These are phyloP conservation scores for Apiospora hydei DNA, from an alignment of 2,329 filamentous ascomycete species.

Conservation along the genomic window DNA sequence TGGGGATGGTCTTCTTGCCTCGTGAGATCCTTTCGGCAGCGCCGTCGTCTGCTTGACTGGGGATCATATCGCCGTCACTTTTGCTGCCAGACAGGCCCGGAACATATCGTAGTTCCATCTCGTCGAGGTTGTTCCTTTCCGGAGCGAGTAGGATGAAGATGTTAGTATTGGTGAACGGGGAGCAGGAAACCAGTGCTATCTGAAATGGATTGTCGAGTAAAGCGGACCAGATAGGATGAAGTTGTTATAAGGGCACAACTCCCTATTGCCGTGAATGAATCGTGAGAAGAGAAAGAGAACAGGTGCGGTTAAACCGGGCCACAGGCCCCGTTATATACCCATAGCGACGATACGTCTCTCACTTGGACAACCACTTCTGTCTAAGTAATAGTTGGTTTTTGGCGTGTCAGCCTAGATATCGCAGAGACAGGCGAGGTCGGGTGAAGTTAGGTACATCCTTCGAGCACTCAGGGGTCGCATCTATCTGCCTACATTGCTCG, in stretches of 20 bases:
- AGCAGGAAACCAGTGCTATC: neutral
- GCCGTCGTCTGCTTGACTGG: neutral
- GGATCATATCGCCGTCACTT: neutral
- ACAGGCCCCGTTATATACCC: neutral
- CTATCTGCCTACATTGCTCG: neutral
- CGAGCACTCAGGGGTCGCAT: neutral
- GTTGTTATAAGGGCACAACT: neutral
- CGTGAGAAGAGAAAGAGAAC: neutral
- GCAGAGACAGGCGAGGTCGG: no score
- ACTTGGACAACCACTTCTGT: neutral
- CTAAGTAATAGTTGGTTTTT: neutral
- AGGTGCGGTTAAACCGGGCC: neutral
- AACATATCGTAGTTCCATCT: neutral
- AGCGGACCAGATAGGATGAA: neutral
- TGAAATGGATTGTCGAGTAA: neutral
- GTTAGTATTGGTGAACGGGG: neutral
- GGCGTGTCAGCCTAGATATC: neutral
- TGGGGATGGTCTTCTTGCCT: neutral
- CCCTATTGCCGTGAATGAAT: neutral
- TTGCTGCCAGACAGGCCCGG: neutral
- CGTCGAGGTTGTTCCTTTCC: no score
- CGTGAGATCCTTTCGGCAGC: neutral
- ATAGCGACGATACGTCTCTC: neutral
- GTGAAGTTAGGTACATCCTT: neutral
- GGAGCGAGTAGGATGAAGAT: neutral